Base-by-base conservation (phyloP, 2,329 filamentous ascomycete genomes). In the Tolypocladium tropicale region DNA sequence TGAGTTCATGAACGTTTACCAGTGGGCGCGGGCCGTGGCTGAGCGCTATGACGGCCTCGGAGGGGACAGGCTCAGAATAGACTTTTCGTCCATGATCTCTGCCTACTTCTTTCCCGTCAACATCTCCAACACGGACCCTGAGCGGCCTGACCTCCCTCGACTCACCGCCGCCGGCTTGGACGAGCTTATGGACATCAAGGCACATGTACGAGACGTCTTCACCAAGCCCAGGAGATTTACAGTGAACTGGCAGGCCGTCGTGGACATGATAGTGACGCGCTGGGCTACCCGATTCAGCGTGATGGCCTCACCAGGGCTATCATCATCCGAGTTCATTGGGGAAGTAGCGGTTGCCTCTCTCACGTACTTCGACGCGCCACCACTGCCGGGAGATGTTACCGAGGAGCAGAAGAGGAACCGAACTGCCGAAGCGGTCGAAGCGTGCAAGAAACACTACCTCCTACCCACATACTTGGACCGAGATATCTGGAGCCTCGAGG, bases 211-310 rank as follows among this genome's bases (percentile, higher is more conserved):
- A 3, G 56, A 65, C 0, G 68, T 82, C 46, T 50, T 69, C 79
- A 1, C 60, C 69, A 33, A 69, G 12, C 67, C 69, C 14, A 30
- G 62, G 32, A 64, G 59, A 52, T 62, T 59, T 28, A 59, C 63
- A 21, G 65, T 81, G 30, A 72, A 89, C 62, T 91, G 88, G 88
- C 88, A 90, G 64, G 64, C 60, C 3, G 72, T 87, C 1, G 76
- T 78, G 0, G 88, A 92, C 62, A 77, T 87, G 74, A 72, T 91
- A 4, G 74, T 89, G 4, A 67, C 74, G 5, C 78, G 87, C 1
- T 90, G 86, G 62, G 77, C 78, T 4, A 72, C 78, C 34, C 74
- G 82, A 28, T 69, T 91, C 32, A 61, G 61, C 3, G 64, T 72
- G 6, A 70, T 81, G 61, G 66, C 65, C 6, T 62, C 62, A 2